Base-by-base conservation (phyloP, 2,329 filamentous ascomycete genomes). In the Phaeomoniella chlamydospora region DNA sequence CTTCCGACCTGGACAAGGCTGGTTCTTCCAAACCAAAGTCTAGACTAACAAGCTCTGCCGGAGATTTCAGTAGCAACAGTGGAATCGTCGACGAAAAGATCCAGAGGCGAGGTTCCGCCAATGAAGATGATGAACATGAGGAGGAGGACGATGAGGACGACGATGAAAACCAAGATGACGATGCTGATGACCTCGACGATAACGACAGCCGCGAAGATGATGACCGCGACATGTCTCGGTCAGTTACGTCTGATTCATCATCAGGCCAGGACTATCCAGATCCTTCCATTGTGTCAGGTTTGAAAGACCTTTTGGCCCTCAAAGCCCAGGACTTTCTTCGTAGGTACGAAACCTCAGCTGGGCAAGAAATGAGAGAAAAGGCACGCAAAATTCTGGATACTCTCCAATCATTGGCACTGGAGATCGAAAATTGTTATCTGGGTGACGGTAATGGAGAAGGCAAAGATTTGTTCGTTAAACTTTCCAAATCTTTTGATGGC, bases 401-500 rank as follows among this genome's bases (percentile, higher is more conserved):
- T 41, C 64, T 98, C 18, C 80, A 80, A 43, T 59, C 59, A 2
- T 62, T 98, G 22, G 82, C 84, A 2, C 61, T 64, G 2, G 74
- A 88, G 14, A 77, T 94, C 26, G 74, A 80, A 43, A 52, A 58
- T 1, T 85, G 79, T 51, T 93, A 88, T 53, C 61, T 78, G 29
- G 48, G 52, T 5, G 40, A 54, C 18, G 50, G 53, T 5, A 45
- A 49, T 11, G 48, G 48, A 2, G 50, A 71, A 29, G 84, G 81
- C 9, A 63, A 68, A 18, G 61, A 68, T 2, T 64, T 94, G 1
- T 96, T 96, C 57, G 64, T 68, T 18, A 74, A 70, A 35, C 63
- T 98, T 39, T 84, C 86, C 1, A 70, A 72, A 3, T 87, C 90
- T 51, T 98, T 98, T 48, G 80, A 92, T 49, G 77, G 80, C 0